Evolutionary conservation across 305 asterid genomes (phyloP).

Genomic region (Plantago lanceolata): DNA sequence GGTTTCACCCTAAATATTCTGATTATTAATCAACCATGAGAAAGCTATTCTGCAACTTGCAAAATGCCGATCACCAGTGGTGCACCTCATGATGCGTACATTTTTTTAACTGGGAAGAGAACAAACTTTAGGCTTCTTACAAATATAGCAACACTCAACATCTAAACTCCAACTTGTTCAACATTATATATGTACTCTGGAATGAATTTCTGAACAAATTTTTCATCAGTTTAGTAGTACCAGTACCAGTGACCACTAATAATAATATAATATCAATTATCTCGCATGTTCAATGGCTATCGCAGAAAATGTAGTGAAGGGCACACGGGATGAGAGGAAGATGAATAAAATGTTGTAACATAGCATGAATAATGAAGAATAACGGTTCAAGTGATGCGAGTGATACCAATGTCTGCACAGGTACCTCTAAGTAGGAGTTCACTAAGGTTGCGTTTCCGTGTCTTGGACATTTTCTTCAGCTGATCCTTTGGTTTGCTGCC

Average conservation of each 20-base stretch:
- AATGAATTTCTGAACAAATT: not conserved
- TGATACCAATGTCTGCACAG: conserved; percentile 15
- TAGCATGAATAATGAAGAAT: conserved; percentile 3
- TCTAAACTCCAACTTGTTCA: not conserved
- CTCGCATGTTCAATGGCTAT: not conserved
- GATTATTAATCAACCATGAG: too few species aligned
- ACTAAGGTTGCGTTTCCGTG: conserved; percentile 46
- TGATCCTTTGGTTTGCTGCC: conserved; percentile 25
- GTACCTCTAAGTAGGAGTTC: conserved; percentile 48
- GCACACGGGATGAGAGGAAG: not conserved
- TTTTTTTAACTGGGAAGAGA: not conserved
- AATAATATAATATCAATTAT: too few species aligned
- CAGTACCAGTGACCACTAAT: not conserved
- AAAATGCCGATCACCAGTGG: too few species aligned
- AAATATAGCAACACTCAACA: too few species aligned
- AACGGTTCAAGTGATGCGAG: not conserved
- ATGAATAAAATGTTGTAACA: not conserved
- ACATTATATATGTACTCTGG: not conserved
- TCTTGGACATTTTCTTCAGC: conserved; percentile 35
- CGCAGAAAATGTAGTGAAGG: not conserved
- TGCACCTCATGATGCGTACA: not conserved
- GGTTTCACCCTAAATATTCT: not conserved
- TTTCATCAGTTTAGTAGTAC: not conserved
- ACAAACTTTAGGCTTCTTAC: not conserved
- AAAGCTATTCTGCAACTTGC: too few species aligned